Percentiles rank a stretch among this genome's conserved stretches.
phyloP scores from a whole-genome alignment of 805 yeast genomes.

The Lipomyces orientalis region DNA sequence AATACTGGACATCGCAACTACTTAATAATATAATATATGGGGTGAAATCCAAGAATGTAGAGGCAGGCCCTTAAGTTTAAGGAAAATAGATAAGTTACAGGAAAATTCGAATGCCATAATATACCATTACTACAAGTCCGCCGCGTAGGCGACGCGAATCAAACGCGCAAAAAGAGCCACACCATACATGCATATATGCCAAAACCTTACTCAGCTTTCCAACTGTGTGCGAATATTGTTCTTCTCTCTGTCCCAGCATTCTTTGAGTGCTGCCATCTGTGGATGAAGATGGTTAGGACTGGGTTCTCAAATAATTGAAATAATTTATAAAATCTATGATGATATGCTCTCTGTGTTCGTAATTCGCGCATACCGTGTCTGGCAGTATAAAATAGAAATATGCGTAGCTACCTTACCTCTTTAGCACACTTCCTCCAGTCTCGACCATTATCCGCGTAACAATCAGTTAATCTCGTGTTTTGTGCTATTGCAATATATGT shows the following conservation, averaged over 20 bases:
- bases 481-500: conserved; percentile 52
- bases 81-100: not conserved
- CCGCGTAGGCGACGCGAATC: not conserved
- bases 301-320: not conserved
- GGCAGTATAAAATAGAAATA: not conserved
- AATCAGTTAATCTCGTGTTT: conserved; percentile 69
- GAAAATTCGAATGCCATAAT: not conserved
- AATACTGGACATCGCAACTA: not conserved
- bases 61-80: not conserved
- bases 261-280: conserved; percentile 61
- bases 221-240: conserved; percentile 54
- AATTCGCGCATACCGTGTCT: not conserved
- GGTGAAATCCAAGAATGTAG: not conserved
- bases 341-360: not conserved
- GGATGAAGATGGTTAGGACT: not conserved
- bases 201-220: not conserved
- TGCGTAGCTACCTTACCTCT: conserved; percentile 55
- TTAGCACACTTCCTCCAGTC: conserved; percentile 78
- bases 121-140: not conserved
- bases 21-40: not conserved
- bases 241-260: conserved; percentile 66
- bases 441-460: conserved; percentile 74
- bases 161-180: not conserved
- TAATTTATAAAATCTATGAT: not conserved
- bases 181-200: not conserved